A percentile compares a stretch with the other conserved stretches of the same genome.
Evolutionary conservation across 208 protist species (phyloP).

Genomic region (Sergeia podlipaevii): DNA sequence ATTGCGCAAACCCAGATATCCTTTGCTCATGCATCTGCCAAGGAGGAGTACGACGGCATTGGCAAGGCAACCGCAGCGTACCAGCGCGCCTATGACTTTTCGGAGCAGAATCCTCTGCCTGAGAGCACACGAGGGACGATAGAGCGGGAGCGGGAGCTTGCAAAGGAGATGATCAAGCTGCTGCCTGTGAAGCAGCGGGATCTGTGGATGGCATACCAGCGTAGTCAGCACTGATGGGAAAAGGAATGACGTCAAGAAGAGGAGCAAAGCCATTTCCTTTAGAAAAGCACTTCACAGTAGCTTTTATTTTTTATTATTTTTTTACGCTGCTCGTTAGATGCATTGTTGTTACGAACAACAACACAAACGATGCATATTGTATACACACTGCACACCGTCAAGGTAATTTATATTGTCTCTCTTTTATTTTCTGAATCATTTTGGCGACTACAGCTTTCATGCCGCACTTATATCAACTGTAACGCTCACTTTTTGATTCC

Average conservation of each 20-base stretch:
- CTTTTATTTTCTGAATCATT: too few species aligned
- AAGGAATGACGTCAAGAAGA: background rate
- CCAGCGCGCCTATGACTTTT: constrained; percentile 56
- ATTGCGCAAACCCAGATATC: constrained; percentile 58
- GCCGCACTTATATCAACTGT: too few species aligned
- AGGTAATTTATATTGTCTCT: too few species aligned
- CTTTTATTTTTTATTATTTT: constrained; percentile 11
- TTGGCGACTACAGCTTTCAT: too few species aligned
- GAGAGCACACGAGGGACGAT: constrained; percentile 16
- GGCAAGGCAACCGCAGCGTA: constrained; percentile 38
- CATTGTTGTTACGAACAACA: too few species aligned
- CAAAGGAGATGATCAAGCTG: constrained; percentile 65
- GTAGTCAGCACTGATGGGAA: too few species aligned
- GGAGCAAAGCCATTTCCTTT: background rate
- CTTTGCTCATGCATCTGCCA: constrained; percentile 30
- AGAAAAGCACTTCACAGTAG: too few species aligned
- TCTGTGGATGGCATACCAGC: constrained; percentile 51
- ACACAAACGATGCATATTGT: too few species aligned
- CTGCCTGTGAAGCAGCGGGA: constrained; percentile 74
- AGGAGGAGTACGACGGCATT: constrained; percentile 82
- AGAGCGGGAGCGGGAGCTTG: constrained; percentile 53
- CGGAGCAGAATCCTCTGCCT: constrained; percentile 30
- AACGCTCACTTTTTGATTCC: too few species aligned
- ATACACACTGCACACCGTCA: too few species aligned
- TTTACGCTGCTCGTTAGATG: too few species aligned